Conservation (phyloP, 1,139 yeast species). For the Geotrichum fermentans region DNA sequence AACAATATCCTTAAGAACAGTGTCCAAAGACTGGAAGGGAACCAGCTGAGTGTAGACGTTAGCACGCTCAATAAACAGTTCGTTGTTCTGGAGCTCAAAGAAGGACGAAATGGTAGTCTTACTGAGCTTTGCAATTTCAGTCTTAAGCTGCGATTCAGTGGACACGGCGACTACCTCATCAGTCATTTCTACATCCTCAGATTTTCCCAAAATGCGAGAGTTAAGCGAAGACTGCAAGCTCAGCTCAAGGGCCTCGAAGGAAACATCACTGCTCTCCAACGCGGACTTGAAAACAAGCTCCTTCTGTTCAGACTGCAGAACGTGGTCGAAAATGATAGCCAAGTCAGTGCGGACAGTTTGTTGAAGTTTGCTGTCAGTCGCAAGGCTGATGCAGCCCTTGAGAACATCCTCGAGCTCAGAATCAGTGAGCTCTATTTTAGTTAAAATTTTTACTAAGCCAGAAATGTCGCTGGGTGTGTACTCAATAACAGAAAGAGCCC, state of each 20-base stretch:
- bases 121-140: conserved; percentile 10
- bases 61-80: conserved; percentile 44
- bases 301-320: conserved; percentile 40
- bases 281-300: conserved; percentile 42
- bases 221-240: conserved; percentile 57
- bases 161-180: conserved; percentile 9
- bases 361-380: conserved; percentile 6
- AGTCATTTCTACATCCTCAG: conserved; percentile 11
- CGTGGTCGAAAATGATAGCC: conserved; percentile 25
- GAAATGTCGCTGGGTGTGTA: conserved; percentile 27
- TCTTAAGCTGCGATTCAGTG: conserved; percentile 3
- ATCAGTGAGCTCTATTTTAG: conserved; percentile 25
- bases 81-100: conserved; percentile 39
- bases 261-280: conserved; percentile 41
- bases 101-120: conserved; percentile 36
- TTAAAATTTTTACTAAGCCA: conserved; percentile 28
- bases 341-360: conserved; percentile 16
- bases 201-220: conserved; percentile 5
- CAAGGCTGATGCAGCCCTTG: conserved; percentile 9
- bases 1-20: conserved; percentile 4
- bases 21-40: conserved; percentile 16
- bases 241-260: conserved; percentile 60
- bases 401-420: conserved; percentile 22
- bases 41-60: conserved; percentile 40
- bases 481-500: conserved; percentile 29